Evolutionary conservation across 2,329 filamentous ascomycete genomes (phyloP), one percentile per base, ranked within the genome.

Genomic region (Helotiales sp.): DNA sequence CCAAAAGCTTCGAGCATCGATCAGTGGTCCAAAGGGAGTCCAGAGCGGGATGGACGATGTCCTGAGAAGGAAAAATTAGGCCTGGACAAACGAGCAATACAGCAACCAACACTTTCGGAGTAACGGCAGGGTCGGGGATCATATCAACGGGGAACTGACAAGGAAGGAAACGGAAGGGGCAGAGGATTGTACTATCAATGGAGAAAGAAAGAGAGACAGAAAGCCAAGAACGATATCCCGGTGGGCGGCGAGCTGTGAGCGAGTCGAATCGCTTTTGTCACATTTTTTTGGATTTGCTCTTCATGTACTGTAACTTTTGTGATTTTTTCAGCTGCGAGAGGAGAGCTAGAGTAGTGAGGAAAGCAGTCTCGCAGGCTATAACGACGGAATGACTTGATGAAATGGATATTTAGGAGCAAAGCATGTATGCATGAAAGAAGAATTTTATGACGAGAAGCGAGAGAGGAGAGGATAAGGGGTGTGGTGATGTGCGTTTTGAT

Each of bases 1-100:
- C 24, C 82, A 85, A 66, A 86, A 87, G 73, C 79, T 90, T 62
- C 82, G 87, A 7, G 80, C 84, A 70, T 89, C 83, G 76, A 90
- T 90, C 52, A 88, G 86, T 67, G 83, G 81, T 5, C 88, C 88
- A 0, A 82, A 79, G 26, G 85, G 66, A 17, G 66, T 77, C 10
- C 71, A 71, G 34, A 74, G 69, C 63, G 75, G 76, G 3, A 65
- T 76, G 28, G 74, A 77, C 66, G 75, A 77, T 65, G 74, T 77
- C 54, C 63, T 77, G 1, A 57, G 66, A 11, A 57, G 62, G 24
- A 43, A 50, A 43, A 37, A 15, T 26, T 32, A 34, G 17, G 43
- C 8, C 17, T 40, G 34, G 40, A 32, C 24, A 32, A 24, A 2
- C 17, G 22, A n/a, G 8, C 50, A 34, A 34, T 3, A 17, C 2